phyloP scores from a whole-genome alignment of 345 rosid species.

The Acer yangbiense region DNA sequence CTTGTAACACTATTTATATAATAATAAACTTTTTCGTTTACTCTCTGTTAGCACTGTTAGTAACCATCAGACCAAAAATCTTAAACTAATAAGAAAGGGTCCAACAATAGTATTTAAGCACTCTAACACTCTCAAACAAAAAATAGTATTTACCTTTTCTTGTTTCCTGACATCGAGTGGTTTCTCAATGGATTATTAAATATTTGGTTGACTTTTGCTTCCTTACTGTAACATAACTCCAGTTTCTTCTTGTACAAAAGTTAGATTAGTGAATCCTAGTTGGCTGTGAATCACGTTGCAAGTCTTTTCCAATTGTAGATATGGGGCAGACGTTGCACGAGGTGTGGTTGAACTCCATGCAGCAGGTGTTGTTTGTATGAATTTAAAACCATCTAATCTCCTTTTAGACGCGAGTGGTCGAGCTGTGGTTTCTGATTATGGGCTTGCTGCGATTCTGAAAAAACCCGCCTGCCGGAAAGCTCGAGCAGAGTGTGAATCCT shows the following conservation, averaged over 20 bases:
- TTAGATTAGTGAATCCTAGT: constrained; percentile 4
- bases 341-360: constrained; percentile 98
- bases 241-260: background rate
- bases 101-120: no score
- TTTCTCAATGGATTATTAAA: background rate
- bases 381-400: constrained; percentile 93
- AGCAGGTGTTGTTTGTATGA: constrained; percentile 96
- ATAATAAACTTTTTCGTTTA: background rate
- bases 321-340: constrained; percentile 92
- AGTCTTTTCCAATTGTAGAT: constrained; percentile 54
- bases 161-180: background rate
- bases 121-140: background rate
- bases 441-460: constrained; percentile 86
- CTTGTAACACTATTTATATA: background rate
- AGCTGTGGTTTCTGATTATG: constrained; percentile 95
- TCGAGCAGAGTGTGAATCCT: constrained; percentile 63
- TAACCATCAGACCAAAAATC: no score
- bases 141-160: background rate
- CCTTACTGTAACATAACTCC: background rate
- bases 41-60: no score
- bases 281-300: constrained; percentile 29
- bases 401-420: constrained; percentile 78
- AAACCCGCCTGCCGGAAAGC: constrained; percentile 80
- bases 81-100: no score
- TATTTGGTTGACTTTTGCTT: background rate